Percentiles rank a stretch among this genome's conserved stretches.
Evolutionary conservation across 2,329 filamentous ascomycete species (phyloP).

Genomic region (Trichothecium roseum): DNA sequence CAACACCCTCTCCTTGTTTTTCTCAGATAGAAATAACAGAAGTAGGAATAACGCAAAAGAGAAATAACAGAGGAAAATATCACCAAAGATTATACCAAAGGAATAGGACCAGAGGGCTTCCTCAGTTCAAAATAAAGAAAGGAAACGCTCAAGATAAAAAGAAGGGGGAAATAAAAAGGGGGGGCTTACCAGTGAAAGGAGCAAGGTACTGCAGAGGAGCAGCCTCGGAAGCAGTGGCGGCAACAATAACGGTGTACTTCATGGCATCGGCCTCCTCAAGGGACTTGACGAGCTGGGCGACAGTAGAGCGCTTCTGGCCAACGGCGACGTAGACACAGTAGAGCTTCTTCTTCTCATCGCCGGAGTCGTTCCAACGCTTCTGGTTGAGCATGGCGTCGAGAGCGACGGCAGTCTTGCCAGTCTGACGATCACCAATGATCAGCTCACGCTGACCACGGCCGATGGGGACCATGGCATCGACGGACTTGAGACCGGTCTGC

Average conservation of each 20-base stretch:
- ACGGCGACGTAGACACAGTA: slow-evolving; percentile 99
- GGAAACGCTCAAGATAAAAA: no score
- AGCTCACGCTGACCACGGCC: slow-evolving; percentile 99
- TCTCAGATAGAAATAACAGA: no score
- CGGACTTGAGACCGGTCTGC: slow-evolving; percentile 97
- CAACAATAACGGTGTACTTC: slow-evolving; percentile 93
- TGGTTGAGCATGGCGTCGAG: slow-evolving; percentile 99
- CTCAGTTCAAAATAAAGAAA: no score
- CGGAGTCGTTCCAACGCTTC: slow-evolving; percentile 87
- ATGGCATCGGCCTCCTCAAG: slow-evolving; percentile 99
- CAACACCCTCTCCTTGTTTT: no score
- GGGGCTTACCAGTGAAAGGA: slow-evolving; percentile 88
- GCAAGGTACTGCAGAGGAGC: slow-evolving; percentile 90
- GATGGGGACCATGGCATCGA: slow-evolving; percentile 99
- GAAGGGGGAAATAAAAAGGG: no score
- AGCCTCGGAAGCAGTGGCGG: slow-evolving; percentile 94
- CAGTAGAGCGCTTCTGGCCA: slow-evolving; percentile 98
- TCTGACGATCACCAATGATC: slow-evolving; percentile 99
- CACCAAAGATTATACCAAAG: no score
- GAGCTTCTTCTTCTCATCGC: slow-evolving; percentile 94
- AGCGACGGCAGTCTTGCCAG: slow-evolving; percentile 97
- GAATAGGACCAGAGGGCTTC: no score
- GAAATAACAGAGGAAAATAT: no score
- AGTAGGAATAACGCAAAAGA: no score
- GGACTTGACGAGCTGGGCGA: slow-evolving; percentile 98